Evolutionary conservation across 306 rosid genomes (phyloP).

Genomic region (Citrullus mucosospermus): DNA sequence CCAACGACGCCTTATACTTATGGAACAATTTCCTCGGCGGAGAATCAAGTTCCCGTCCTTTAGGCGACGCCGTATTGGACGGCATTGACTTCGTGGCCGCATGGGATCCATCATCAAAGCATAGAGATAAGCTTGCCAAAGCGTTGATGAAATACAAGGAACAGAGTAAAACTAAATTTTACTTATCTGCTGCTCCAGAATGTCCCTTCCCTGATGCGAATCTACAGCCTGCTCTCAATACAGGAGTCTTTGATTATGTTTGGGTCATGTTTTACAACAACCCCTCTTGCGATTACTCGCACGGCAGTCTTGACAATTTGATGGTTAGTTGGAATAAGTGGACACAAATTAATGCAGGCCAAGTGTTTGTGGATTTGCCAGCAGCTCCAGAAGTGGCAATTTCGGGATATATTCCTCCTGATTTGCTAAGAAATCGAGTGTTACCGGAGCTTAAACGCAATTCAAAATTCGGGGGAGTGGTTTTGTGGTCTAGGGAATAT

Average conservation of each 20-base stretch:
- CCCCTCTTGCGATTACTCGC: not conserved
- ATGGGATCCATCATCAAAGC: no score
- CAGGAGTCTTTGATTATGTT: no score
- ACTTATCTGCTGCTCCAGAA: no score
- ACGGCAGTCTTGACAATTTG: not conserved
- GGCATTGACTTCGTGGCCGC: not conserved
- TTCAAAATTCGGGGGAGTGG: not conserved
- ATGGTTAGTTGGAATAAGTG: not conserved
- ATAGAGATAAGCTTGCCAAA: no score
- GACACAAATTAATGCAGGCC: not conserved
- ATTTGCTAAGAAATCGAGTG: not conserved
- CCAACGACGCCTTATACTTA: not conserved
- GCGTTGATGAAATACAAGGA: no score
- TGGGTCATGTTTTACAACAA: no score
- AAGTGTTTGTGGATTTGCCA: not conserved
- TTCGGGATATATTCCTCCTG: not conserved
- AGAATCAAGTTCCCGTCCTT: not conserved
- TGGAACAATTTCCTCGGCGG: not conserved
- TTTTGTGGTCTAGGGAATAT: not conserved
- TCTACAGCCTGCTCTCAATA: no score
- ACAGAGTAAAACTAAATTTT: no score
- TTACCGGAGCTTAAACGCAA: not conserved
- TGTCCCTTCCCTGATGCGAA: no score
- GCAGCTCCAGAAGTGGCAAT: not conserved
- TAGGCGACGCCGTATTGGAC: not conserved